Evolutionary conservation across 2,329 filamentous ascomycete genomes (phyloP).

Genomic region (Cladosporium phlei): DNA sequence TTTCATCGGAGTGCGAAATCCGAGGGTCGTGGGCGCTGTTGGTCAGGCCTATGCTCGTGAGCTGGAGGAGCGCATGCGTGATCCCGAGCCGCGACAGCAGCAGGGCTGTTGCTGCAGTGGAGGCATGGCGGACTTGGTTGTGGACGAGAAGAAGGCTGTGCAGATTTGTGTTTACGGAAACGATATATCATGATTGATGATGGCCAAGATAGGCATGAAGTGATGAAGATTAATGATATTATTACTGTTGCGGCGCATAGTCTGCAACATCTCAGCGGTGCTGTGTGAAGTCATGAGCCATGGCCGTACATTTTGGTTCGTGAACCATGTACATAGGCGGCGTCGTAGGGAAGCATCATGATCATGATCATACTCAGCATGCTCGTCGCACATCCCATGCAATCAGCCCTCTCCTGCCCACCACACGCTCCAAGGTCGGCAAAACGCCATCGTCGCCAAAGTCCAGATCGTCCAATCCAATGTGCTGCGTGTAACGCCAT

Average conservation of each 20-base stretch:
- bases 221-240: neutral
- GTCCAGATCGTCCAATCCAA: constrained; percentile 77
- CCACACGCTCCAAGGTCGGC: constrained; percentile 63
- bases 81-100: neutral
- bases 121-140: constrained; percentile 8
- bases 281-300: too few species aligned
- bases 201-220: constrained; percentile 5
- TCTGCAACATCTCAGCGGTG: too few species aligned
- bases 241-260: neutral
- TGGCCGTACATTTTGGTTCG: too few species aligned
- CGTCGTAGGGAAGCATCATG: too few species aligned
- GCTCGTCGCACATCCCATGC: constrained; percentile 40
- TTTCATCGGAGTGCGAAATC: constrained; percentile 34
- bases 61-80: constrained; percentile 33
- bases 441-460: constrained; percentile 72
- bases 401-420: constrained; percentile 42
- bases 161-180: constrained; percentile 25
- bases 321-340: neutral
- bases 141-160: constrained; percentile 8
- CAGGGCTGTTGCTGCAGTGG: constrained; percentile 3
- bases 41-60: constrained; percentile 33
- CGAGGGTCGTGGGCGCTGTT: constrained; percentile 36
- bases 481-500: constrained; percentile 62
- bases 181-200: constrained; percentile 17
- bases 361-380: constrained; percentile 32